Base-by-base conservation (phyloP, 2,329 filamentous ascomycete species). In the Rhytidhysteron rufulum region DNA sequence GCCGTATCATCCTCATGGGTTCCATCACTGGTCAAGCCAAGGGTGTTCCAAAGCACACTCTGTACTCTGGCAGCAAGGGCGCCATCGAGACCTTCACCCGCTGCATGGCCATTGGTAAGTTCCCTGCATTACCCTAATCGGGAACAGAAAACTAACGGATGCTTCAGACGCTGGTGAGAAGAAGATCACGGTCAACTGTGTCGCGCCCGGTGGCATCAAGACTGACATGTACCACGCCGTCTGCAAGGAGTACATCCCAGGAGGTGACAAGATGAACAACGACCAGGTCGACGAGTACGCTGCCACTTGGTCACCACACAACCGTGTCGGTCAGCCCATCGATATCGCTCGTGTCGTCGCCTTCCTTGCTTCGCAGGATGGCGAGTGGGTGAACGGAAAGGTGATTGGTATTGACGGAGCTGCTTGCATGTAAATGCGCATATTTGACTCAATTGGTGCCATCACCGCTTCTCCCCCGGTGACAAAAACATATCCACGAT, bases 311-410 rank as follows among this genome's bases (percentile, higher is more conserved):
- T 82, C 78, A 15, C 80, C 81, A 27, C 70, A 81, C 51, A 73
- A 75, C 67, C 78, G 81, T 57, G 80, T 83, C 43, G 81, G 81
- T 50, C 78, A 83, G 48, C 81, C 81, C 42, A 77, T 82, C 57
- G 82, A 85, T 58, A 79, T 85, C 60, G 82, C 81, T 47, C 77
- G 80, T 45, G 79, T 82, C 15, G 80, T 82, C 41, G 79, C 75
- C 67, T 70, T 78, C 72, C 52, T 82, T 63, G 60, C 79, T 53
- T 63, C 76, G 60, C 66, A 82, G 69, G 65, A 81, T 63, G 61
- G 78, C 60, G 70, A 83, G 57, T 74, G 58, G 74, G 67, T 75
- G 44, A 75, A 75, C 58, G 72, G 72, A 58, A 75, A 75, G 67
- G 69, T 75, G 57, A 71, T 75, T 48, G 72, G 71, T 46, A 71